A percentile compares a stretch with the other conserved stretches of the same genome.
phyloP scores from a whole-genome alignment of 306 rosid species.

The Corylus americana region DNA sequence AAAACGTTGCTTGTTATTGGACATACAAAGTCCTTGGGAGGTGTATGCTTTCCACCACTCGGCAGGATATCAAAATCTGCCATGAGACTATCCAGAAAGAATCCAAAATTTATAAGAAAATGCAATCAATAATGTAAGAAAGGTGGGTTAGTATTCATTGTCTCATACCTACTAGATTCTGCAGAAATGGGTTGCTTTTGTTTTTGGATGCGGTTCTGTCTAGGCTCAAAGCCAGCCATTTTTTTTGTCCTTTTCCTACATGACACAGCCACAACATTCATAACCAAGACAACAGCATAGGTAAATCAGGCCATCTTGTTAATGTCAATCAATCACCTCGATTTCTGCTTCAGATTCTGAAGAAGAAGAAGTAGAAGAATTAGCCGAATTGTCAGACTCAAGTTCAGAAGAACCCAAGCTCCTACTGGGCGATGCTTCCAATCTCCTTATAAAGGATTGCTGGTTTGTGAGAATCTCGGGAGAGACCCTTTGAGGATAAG shows the following conservation, averaged over 20 bases:
- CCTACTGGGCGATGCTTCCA: constrained; percentile 34
- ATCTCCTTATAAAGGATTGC: constrained; percentile 29
- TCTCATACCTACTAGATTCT: constrained; percentile 55
- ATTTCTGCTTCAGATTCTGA: constrained; percentile 62
- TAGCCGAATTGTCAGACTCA: constrained; percentile 38
- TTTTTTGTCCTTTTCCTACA: constrained; percentile 58
- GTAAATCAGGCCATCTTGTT: constrained; percentile 46
- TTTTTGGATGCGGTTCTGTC: constrained; percentile 40
- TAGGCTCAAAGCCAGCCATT: constrained; percentile 48
- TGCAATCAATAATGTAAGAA: constrained; percentile 25
- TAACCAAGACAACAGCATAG: constrained; percentile 40
- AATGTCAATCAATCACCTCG: constrained; percentile 57
- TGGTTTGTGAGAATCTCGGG: constrained; percentile 36
- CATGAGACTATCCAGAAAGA: constrained; percentile 47
- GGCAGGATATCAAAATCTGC: constrained; percentile 44
- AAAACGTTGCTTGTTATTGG: constrained; percentile 85
- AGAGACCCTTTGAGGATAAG: constrained; percentile 63
- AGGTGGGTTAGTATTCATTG: constrained; percentile 16
- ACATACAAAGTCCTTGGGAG: constrained; percentile 90
- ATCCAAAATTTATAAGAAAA: constrained; percentile 32
- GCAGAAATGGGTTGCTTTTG: constrained; percentile 44
- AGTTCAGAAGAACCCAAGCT: constrained; percentile 39
- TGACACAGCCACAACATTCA: constrained; percentile 30
- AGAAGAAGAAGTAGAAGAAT: constrained; percentile 30
- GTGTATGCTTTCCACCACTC: constrained; percentile 45